Conservation (phyloP, 1,284 basidiomycete species). For the Papiliotrema nemorosa region DNA sequence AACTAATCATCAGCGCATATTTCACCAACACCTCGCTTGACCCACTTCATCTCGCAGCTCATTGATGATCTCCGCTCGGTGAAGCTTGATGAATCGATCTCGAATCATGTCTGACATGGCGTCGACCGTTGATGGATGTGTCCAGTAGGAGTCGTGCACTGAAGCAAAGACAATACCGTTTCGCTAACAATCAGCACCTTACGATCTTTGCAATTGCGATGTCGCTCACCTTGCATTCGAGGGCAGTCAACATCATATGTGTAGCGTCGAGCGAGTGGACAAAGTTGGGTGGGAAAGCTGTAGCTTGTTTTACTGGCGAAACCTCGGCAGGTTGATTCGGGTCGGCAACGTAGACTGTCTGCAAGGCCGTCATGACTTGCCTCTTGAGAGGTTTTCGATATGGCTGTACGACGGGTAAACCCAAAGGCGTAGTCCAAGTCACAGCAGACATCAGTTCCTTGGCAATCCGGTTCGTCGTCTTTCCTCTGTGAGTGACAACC, state of each 20-base stretch:
- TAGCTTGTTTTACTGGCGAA: constrained; percentile 80
- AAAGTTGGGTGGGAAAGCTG: constrained; percentile 98
- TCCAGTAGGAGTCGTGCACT: constrained; percentile 99
- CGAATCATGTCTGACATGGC: constrained; percentile 86
- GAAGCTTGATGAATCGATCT: constrained; percentile 88
- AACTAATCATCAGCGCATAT: constrained; percentile 59
- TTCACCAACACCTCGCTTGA: neutral
- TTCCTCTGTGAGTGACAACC: neutral
- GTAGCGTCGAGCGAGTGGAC: constrained; percentile 97
- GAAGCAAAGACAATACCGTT: constrained; percentile 80
- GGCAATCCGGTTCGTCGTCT: constrained; percentile 51
- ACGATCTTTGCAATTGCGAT: neutral
- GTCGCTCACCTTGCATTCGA: constrained; percentile 70
- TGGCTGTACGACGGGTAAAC: constrained; percentile 92
- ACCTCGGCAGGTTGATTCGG: constrained; percentile 77
- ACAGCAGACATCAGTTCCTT: constrained; percentile 95
- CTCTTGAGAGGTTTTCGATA: constrained; percentile 85
- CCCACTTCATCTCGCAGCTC: constrained; percentile 52
- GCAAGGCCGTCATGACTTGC: constrained; percentile 72
- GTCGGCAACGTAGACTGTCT: constrained; percentile 91
- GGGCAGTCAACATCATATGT: constrained; percentile 97
- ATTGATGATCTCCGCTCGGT: constrained; percentile 76
- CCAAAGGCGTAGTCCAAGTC: constrained; percentile 93
- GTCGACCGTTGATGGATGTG: constrained; percentile 84
- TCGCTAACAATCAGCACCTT: constrained; percentile 51